Evolutionary conservation across 1,284 basidiomycete genomes (phyloP), one percentile per base, ranked within the genome.

Genomic region (Phellopilus nigrolimitatus): DNA sequence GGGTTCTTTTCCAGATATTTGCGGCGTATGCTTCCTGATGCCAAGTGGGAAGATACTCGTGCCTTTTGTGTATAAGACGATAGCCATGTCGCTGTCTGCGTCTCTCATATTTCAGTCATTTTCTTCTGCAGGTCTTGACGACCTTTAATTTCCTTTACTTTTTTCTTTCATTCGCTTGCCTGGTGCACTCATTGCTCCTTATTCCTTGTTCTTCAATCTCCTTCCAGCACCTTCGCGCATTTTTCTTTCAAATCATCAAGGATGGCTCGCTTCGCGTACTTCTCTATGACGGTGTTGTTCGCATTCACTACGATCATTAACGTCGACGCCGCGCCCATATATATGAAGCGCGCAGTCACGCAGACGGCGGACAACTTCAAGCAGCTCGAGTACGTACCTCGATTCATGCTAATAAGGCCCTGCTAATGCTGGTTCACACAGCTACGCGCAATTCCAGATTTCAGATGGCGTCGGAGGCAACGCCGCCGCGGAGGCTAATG

Each of bases 381-480:
- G 54, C 59, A 60, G 43, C 56, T 50, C 10, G 48, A 59, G 63
- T 63, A 38, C n/a, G 58, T 53, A 13, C 25, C 17, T 15, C 24
- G 22, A 34, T n/a, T 39, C 22, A 4, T 13, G n/a, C 22, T 25
- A 31, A 12, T 13, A 37, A 31, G 3, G 25, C 24, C 3, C 22
- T 34, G 10, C 25, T 21, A 15, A 25, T 24, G 21, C 24, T 27
- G 13, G 12, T 36, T 25, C 19, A 2, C 30, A 15, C 53, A 72
- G 69, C 57, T 73, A 73, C 54, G 62, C 66, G 17, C 62, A 65
- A 30, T 73, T 76, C 69, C 73, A 75, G 60, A 75, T 76, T 51
- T 75, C 72, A 3, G 68, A 70, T 56, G 72, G 71, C 24, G 62
- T 64, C 6, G 71, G 64, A 7, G 74, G 74, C 3, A 63, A 68